A percentile compares a stretch with the other conserved stretches of the same genome.
Evolutionary conservation across 2,329 filamentous ascomycete genomes (phyloP).

Genomic region (Pseudogymnoascus sp.): DNA sequence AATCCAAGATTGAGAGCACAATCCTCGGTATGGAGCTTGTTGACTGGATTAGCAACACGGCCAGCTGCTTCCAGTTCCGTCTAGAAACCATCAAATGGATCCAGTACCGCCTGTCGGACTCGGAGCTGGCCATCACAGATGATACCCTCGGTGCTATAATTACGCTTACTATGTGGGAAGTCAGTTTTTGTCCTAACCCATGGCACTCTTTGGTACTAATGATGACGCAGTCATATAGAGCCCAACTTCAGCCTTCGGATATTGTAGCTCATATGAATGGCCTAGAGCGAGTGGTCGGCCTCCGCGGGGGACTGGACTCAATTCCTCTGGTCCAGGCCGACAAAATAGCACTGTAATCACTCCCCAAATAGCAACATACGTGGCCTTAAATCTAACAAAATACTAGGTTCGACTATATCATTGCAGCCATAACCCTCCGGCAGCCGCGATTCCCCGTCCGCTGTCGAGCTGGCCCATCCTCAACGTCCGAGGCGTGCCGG

Average conservation of each 20-base stretch:
- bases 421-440: slow-evolving; percentile 15
- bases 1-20: slow-evolving; percentile 12
- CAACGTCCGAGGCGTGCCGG: not conserved
- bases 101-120: slow-evolving; percentile 11
- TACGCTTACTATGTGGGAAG: slow-evolving; percentile 18
- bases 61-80: slow-evolving; percentile 16
- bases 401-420: slow-evolving; percentile 15
- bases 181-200: slow-evolving; percentile 12
- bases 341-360: slow-evolving; percentile 14
- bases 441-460: slow-evolving; percentile 14
- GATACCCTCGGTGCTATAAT: slow-evolving; percentile 16
- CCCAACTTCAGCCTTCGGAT: slow-evolving; percentile 13
- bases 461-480: slow-evolving; percentile 9
- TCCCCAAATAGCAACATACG: not conserved
- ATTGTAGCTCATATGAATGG: slow-evolving; percentile 16
- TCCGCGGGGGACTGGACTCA: slow-evolving; percentile 13
- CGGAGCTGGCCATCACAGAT: slow-evolving; percentile 10
- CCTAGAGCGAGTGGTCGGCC: slow-evolving; percentile 14
- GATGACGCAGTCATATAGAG: slow-evolving; percentile 12
- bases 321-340: slow-evolving; percentile 12
- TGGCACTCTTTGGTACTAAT: not conserved
- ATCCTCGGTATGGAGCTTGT: slow-evolving; percentile 12
- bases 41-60: slow-evolving; percentile 14
- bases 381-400: not conserved
- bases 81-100: slow-evolving; percentile 17